phyloP scores from a whole-genome alignment of 768 basidiomycete genomes.

The Boletus patriciae region DNA sequence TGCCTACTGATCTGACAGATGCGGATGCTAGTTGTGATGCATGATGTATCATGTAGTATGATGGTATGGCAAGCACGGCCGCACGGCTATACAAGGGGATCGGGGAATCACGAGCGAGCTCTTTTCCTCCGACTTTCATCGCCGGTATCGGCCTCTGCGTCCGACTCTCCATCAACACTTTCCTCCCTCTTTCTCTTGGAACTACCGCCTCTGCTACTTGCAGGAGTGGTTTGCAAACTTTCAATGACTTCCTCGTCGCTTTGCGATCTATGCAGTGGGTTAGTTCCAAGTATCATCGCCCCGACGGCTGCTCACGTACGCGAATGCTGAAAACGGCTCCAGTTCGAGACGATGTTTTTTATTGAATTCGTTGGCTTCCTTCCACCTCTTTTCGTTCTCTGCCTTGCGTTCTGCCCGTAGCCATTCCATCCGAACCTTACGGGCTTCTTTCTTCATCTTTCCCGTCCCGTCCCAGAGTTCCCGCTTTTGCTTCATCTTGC shows the following conservation, averaged over 20 bases:
- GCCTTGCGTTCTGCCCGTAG: constrained; percentile 23
- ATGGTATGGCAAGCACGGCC: neutral
- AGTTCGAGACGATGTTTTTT: constrained; percentile 8
- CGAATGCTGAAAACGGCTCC: constrained; percentile 22
- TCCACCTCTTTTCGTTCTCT: constrained; percentile 20
- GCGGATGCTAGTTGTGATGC: neutral
- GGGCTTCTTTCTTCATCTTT: constrained; percentile 18
- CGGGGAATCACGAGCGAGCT: constrained; percentile 8
- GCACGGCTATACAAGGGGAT: neutral
- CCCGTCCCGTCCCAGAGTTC: constrained; percentile 37
- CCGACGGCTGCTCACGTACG: constrained; percentile 17
- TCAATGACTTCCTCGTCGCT: constrained; percentile 26
- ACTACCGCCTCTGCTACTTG: constrained; percentile 15
- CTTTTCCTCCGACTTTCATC: constrained; percentile 14
- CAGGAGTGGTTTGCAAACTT: constrained; percentile 28
- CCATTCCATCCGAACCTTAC: constrained; percentile 29
- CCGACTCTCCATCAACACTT: neutral
- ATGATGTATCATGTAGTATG: neutral
- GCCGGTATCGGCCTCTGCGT: neutral
- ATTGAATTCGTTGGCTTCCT: constrained; percentile 15
- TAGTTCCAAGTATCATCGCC: neutral
- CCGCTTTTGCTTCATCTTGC: constrained; percentile 30
- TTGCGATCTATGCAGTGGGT: constrained; percentile 16
- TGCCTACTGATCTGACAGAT: neutral
- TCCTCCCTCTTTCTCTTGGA: constrained; percentile 19